phyloP scores from a whole-genome alignment of 768 basidiomycete genomes.

The Pleurotus tuber-regium region DNA sequence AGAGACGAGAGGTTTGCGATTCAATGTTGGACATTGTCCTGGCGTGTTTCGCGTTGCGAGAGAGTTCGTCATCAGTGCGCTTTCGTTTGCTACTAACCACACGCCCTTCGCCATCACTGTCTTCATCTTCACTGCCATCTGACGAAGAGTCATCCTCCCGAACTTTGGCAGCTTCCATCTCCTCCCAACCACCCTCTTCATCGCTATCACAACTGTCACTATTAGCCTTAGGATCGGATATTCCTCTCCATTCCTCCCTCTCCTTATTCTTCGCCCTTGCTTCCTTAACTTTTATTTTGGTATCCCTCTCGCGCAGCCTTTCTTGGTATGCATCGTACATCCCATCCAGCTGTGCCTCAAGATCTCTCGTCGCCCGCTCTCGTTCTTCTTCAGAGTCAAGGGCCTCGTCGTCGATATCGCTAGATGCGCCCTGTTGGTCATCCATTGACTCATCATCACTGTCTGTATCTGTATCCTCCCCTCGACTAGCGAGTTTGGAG shows the following conservation, averaged over 20 bases:
- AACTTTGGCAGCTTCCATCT: constrained; percentile 54
- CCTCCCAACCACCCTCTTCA: constrained; percentile 70
- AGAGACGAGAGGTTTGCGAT: constrained; percentile 64
- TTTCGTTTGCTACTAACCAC: constrained; percentile 42
- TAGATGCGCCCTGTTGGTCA: constrained; percentile 43
- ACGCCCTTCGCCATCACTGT: constrained; percentile 25
- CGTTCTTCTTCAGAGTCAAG: constrained; percentile 70
- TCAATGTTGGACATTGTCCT: constrained; percentile 51
- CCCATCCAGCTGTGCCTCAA: constrained; percentile 88
- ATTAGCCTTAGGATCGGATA: constrained; percentile 41
- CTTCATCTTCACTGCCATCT: constrained; percentile 50
- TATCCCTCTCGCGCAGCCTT: constrained; percentile 76
- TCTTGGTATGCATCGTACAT: constrained; percentile 87
- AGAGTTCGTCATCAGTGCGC: constrained; percentile 25
- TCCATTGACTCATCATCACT: constrained; percentile 30
- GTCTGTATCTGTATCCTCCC: constrained; percentile 5
- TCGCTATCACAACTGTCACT: constrained; percentile 41
- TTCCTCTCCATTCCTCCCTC: constrained; percentile 81
- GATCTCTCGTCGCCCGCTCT: constrained; percentile 51
- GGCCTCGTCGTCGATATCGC: constrained; percentile 41
- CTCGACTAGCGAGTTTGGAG: constrained; percentile 28
- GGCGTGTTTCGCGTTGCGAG: constrained; percentile 42
- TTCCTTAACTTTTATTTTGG: constrained; percentile 84
- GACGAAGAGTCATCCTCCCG: constrained; percentile 40
- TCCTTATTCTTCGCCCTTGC: constrained; percentile 69